Evolutionary conservation across 2,329 filamentous ascomycete genomes (phyloP).

Genomic region (Alternaria incomplexa): DNA sequence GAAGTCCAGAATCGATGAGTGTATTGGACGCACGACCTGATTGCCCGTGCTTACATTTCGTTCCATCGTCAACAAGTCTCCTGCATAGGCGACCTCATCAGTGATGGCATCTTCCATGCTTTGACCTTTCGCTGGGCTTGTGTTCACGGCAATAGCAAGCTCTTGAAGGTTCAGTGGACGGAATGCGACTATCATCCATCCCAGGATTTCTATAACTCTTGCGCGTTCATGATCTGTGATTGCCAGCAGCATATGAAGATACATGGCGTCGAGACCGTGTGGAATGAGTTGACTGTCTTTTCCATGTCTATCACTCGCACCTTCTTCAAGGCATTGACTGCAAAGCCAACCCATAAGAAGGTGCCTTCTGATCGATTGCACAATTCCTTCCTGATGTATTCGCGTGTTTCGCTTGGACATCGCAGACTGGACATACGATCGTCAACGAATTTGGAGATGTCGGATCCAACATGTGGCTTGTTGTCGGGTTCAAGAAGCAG

Average conservation of each 20-base stretch:
- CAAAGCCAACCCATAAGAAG: not conserved
- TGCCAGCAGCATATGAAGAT: not conserved
- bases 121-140: no score
- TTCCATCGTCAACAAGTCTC: no score
- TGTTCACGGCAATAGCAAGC: no score
- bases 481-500: not conserved
- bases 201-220: not conserved
- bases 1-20: no score
- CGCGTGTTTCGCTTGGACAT: rapidly evolving
- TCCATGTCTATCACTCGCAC: not conserved
- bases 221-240: not conserved
- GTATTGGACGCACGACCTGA: no score
- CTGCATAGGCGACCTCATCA: no score
- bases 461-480: rapidly evolving
- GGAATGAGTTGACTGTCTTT: not conserved
- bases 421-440: not conserved
- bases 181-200: no score
- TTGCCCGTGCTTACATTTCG: no score
- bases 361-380: not conserved
- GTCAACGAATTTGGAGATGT: not conserved
- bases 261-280: not conserved
- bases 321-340: not conserved
- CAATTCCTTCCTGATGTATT: rapidly evolving
- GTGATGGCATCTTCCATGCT: no score
- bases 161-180: no score